Evolutionary conservation across 1,284 basidiomycete genomes (phyloP), one percentile per base, ranked within the genome.

Genomic region (Phenoliferia sp.): DNA sequence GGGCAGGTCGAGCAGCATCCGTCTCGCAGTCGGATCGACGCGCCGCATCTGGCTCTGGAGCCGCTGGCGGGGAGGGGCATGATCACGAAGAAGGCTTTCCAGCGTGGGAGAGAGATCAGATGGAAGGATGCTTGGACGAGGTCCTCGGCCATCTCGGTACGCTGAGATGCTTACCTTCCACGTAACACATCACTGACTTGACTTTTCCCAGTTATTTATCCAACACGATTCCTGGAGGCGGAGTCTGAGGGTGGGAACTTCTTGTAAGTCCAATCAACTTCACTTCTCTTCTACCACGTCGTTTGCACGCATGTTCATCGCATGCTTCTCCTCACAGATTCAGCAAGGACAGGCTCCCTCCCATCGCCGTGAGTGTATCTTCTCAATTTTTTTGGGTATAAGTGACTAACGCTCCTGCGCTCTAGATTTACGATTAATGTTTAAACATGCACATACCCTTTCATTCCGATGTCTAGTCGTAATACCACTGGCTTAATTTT

Each of bases 101-200:
- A 2, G 79, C 84, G 17, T 87, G 88, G 65, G 86, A 90, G 1
- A 90, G 86, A 69, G 89, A 89, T 48, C 89, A 92, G 77, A 95
- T 96, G 92, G 93, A 95, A 79, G 84, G 83, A 62, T 78, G 92
- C 48, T 78, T 97, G 68, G 82, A 83, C 34, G 85, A 92, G 71
- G 76, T 92, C 19, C 85, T 88, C 72, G 94, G 94, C 0, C 90
- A 94, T 79, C 82, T 97, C 52, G 91, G 92, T 92, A 75, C 75
- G 84, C 29, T 15, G 28, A n/a, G 15, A 3, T 22, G n/a, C 2
- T 26, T 15, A 3, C 28, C 9, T 48, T 57, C 39, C 17, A 4
- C 26, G 64, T 39, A 59, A 32, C n/a, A n/a, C 34, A 62, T 48
- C 22, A 50, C 64, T 10, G 52, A 9, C 16, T 62, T 56, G 17